Evolutionary conservation across 2,329 filamentous ascomycete genomes (phyloP).

Genomic region (Fusarium piperis): DNA sequence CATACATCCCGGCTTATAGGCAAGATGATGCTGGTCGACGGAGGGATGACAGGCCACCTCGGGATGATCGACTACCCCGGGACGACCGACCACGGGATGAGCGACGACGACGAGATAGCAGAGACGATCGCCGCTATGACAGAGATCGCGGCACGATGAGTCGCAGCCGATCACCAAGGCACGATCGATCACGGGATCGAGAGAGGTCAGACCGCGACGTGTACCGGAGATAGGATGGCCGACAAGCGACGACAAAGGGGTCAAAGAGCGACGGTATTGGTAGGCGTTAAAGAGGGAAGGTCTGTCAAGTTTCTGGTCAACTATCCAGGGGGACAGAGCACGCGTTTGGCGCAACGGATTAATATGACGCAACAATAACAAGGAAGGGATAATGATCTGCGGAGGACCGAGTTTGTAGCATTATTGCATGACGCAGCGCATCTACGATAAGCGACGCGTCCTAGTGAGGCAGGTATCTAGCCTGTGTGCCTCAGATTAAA

Average conservation of each 20-base stretch:
- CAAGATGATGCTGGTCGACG: conserved; percentile 48
- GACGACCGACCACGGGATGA: conserved; percentile 29
- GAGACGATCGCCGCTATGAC: conserved; percentile 52
- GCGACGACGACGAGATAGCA: conserved; percentile 45
- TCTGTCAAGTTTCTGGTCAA: conserved; percentile 8
- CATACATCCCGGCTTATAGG: conserved; percentile 61
- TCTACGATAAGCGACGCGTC: background rate
- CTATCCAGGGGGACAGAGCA: conserved; percentile 20
- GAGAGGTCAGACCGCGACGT: conserved; percentile 59
- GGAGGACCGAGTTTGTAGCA: conserved; percentile 14
- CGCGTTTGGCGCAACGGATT: conserved; percentile 32
- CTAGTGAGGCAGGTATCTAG: background rate
- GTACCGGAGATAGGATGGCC: conserved; percentile 58
- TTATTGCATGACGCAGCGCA: conserved; percentile 20
- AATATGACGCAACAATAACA: conserved; percentile 9
- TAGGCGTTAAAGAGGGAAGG: conserved; percentile 29
- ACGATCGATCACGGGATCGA: conserved; percentile 52
- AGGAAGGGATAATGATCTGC: conserved; percentile 8
- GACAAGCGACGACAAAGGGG: background rate
- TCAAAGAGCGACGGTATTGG: conserved; percentile 7
- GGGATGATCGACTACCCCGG: conserved; percentile 39
- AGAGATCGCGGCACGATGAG: conserved; percentile 54
- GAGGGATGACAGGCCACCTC: conserved; percentile 46
- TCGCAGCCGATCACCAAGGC: conserved; percentile 52
- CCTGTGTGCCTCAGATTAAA: conserved; percentile 2